Evolutionary conservation across 202 grass and related monocot species (phyloP).

Genomic region (Saccharum hybrid): DNA sequence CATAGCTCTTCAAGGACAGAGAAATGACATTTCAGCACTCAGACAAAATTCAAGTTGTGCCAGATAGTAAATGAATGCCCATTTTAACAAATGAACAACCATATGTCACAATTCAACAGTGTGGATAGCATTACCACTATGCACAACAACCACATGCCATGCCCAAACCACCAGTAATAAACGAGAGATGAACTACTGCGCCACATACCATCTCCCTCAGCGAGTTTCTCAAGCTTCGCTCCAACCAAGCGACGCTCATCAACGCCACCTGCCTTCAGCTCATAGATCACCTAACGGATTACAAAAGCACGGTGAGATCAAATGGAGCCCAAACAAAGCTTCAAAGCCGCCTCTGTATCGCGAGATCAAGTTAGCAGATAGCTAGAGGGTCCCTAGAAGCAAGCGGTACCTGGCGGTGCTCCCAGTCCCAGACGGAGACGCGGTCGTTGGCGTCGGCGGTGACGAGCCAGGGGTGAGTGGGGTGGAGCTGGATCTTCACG

Average conservation of each 20-base stretch:
- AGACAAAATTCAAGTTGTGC: neutral
- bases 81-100: conserved; percentile 35
- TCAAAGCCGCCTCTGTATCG: neutral
- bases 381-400: neutral
- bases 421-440: conserved; percentile 97
- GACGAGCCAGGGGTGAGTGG: conserved; percentile 96
- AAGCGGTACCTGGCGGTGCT: conserved; percentile 84
- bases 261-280: conserved; percentile 94
- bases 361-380: conserved; percentile 21
- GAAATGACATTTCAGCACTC: neutral
- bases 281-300: conserved; percentile 82
- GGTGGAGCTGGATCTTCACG: conserved; percentile 98
- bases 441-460: conserved; percentile 92
- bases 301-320: conserved; percentile 27
- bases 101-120: conserved; percentile 22
- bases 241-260: conserved; percentile 92
- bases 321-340: conserved; percentile 17
- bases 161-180: conserved; percentile 39
- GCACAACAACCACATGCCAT: neutral
- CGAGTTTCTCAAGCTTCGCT: conserved; percentile 96
- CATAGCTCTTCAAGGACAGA: conserved; percentile 13
- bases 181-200: conserved; percentile 35
- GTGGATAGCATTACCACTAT: conserved; percentile 24
- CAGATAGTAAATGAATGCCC: neutral
- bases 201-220: conserved; percentile 87